These are phyloP conservation scores for Colletotrichum sp. DNA, from an alignment of 2,329 filamentous ascomycete species.

Conservation along the genomic window DNA sequence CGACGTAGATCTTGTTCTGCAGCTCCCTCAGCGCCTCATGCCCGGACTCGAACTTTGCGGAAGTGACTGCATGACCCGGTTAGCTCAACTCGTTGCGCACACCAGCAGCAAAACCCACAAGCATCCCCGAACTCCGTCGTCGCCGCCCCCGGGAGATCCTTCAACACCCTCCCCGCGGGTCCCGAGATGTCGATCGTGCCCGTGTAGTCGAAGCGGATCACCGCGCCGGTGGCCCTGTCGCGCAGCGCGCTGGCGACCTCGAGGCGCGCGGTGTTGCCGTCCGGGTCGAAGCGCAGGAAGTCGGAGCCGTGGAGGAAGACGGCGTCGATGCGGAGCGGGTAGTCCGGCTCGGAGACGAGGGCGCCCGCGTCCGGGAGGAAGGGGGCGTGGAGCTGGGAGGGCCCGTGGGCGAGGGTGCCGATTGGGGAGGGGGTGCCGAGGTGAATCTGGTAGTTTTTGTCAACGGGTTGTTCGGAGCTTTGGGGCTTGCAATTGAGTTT, in stretches of 20 bases:
- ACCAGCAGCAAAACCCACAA: conserved; percentile 33
- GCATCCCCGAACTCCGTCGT: conserved; percentile 44
- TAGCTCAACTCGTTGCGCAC: background rate
- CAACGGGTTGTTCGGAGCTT: background rate
- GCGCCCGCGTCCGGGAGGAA: conserved; percentile 33
- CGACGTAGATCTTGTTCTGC: conserved; percentile 45
- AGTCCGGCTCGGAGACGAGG: conserved; percentile 39
- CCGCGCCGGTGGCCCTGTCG: conserved; percentile 33
- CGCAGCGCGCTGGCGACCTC: conserved; percentile 41
- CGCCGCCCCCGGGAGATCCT: conserved; percentile 33
- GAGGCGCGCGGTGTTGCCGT: conserved; percentile 39
- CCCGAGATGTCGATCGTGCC: conserved; percentile 40
- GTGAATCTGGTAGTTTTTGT: conserved; percentile 29
- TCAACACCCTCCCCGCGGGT: conserved; percentile 36
- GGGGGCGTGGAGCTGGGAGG: conserved; percentile 37
- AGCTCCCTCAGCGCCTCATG: conserved; percentile 36
- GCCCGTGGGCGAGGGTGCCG: conserved; percentile 30
- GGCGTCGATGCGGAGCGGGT: conserved; percentile 39
- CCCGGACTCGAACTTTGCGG: conserved; percentile 43
- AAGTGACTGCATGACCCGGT: conserved; percentile 33
- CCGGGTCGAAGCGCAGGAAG: conserved; percentile 43
- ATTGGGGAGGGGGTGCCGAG: conserved; percentile 31
- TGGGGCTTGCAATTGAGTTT: background rate
- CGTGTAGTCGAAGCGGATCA: conserved; percentile 42
- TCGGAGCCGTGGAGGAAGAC: conserved; percentile 43